Base-by-base conservation (phyloP, 169 alveolate species). In the Blepharisma undulans region DNA sequence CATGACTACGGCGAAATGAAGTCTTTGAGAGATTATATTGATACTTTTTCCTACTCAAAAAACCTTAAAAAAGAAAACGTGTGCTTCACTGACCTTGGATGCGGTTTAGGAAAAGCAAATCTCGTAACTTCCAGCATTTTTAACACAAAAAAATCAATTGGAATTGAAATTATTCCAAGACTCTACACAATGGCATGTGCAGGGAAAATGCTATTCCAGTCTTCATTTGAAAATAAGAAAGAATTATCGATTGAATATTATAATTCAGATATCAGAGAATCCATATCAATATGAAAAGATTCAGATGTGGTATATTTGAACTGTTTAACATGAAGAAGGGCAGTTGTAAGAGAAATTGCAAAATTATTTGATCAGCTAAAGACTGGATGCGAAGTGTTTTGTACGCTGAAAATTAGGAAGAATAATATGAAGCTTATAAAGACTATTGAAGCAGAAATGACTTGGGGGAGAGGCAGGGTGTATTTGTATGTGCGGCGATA, bases 251-350 rank as follows among this genome's bases (percentile, higher is more conserved):
- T 82, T 82, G 34, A 34, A n/a, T 82, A 32, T 82, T 22, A 10
- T 21, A 21, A 48, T 3, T 21, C 32, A 34, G 76, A 82, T 60
- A 48, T 82, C n/a, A 22, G 2, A 7, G 21, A 48, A 60, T 22
- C 61, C 8, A 34, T 22, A 22, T 4, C 2, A 22, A 22, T 19
- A 21, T 82, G 89, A 74, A 32, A 34, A 4, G 77, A 82, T 19
- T 34, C 89, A 36, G 89, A 82, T 30, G 89, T 82, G 22, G 89
- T 82, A 21, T 82, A 32, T 33, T 32, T 82, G 72, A 82, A 82
- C 76, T 82, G 78, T 30, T n/a, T 82, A n/a, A 36, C 78, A 4
- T 82, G 89, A 74, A 32, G 25, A 1, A 60, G 29, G 36, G 60
- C 2, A 82, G 27, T 59, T 4, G 27, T 82, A 0, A 59, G 27